Base-by-base conservation (phyloP, 169 alveolate genomes). In the Cryptosporidium meleagridis region DNA sequence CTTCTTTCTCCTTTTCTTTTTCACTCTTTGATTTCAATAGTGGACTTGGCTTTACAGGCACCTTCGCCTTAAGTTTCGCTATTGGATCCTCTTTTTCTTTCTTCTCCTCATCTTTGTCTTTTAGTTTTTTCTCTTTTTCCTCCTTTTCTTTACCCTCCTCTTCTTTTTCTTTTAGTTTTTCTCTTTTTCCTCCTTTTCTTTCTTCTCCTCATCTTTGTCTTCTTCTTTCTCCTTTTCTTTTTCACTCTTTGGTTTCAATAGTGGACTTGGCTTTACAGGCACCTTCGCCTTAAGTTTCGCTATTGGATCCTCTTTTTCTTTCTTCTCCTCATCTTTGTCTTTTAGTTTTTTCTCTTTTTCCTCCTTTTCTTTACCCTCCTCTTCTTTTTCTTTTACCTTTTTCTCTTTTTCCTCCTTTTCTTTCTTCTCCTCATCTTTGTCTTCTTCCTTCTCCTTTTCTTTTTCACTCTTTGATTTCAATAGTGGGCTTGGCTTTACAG, bases 221-320 rank as follows among this genome's bases (percentile, higher is more conserved):
- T 35, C 35, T 16, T 70, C 44, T 10, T 29, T 48, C 31, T 70
- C 23, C 2, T 45, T 29, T 48, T 23, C 37, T 37, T 70, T 70
- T 45, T 21, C 85, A 23, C 12, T 26, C 65, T 26, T 29, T 18
- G 85, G n/a, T 52, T 70, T 70, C 8, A 55, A 44, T 35, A 35
- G 1, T 0, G 67, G 62, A 14, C 45, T 48, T 48, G 62, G 33
- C 48, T 70, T 70, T 0, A 37, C 69, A 0, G 29, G 37, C 4
- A 26, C 85, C 26, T 70, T 48, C 7, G 85, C 85, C 9, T 45
- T 52, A 10, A 69, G n/a, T 69, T 67, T 67, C 2, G 33, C 73
- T 44, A 35, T 35, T 33, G n/a, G 21, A 35, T 44, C 44, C 18
- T 69, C 75, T 31, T 68, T 37, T 16, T 37, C 75, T 33, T 35